Evolutionary conservation across 306 rosid species (phyloP).

Genomic region (Citrullus amarus): DNA sequence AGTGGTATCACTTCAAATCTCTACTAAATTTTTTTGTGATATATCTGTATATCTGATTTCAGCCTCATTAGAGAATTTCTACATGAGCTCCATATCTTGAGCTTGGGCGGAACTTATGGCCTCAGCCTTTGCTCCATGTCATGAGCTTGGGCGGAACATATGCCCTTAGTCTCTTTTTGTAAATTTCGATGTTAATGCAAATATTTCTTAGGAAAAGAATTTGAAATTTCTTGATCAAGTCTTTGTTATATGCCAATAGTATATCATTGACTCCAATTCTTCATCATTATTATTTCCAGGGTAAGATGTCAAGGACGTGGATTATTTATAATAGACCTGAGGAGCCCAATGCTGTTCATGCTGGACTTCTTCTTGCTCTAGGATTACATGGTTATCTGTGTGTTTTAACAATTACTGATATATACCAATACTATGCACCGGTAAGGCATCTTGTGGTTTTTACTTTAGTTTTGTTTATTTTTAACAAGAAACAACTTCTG

Average conservation of each 20-base stretch:
- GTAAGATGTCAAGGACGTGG: constrained; percentile 97
- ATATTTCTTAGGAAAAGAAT: not conserved
- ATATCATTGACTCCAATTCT: not conserved
- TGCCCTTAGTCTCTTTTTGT: not conserved
- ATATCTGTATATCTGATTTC: not conserved
- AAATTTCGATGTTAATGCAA: not conserved
- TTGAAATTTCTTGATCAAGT: not conserved
- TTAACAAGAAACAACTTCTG: no score
- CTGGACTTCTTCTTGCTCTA: constrained; percentile 86
- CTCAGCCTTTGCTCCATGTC: no score
- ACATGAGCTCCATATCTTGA: no score
- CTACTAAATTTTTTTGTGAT: not conserved
- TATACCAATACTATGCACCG: constrained; percentile 76
- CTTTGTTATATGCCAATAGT: not conserved
- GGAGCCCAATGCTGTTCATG: constrained; percentile 86
- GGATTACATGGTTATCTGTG: constrained; percentile 88
- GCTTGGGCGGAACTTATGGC: no score
- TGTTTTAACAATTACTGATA: constrained; percentile 61
- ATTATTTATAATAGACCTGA: constrained; percentile 73
- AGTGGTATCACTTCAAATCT: not conserved
- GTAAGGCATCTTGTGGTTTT: constrained; percentile 16
- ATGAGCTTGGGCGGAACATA: no score
- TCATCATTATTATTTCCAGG: constrained; percentile 43
- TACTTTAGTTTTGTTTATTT: no score
- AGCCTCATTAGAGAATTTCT: not conserved